Base-by-base conservation (phyloP, 2,329 filamentous ascomycete genomes). In the Penicillium sp. region DNA sequence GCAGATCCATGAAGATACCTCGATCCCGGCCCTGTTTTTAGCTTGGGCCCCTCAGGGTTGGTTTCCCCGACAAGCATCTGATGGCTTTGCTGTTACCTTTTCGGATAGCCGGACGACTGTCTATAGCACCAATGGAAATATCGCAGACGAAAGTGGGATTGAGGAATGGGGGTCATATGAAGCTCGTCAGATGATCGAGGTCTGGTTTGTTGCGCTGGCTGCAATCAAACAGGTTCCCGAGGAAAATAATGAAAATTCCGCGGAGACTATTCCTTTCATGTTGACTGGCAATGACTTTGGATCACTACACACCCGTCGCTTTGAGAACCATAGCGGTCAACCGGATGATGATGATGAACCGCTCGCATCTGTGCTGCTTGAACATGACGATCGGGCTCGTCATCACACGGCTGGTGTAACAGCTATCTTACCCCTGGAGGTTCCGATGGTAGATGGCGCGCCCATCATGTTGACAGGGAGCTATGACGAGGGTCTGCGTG, bases 371-470 rank as follows among this genome's bases (percentile, higher is more conserved):
- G 19, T 67, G 6, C 35, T 68, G 1, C 57, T 68, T 1, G 63
- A 70, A 19, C 67, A 72, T 35, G 75, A 75, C 51, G 83, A 87
- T 64, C 76, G 78, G 23, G 72, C 69, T 4, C 87, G 81, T 59
- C 81, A 83, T 16, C 92, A 96, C 67, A 80, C 81, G n/a, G 92
- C 92, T 1, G 93, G 95, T 11, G 90, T 98, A 1, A 96, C 93
- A 0, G 86, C 91, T 2, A 95, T 98, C 53, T 75, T 97, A 2
- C 91, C 92, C 0, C 76, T 96, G 2, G 69, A 81, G 1, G 67
- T 72, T 1, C 64, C 70, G 0, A 43, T 69, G 5, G 63, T 71
- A 9, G 77, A 82, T 9, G 77, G 78, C 3, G 79, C 80, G 1
- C 79, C 81, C 4, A 69, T 95, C 4, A 74, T 96, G 2, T 68